Base-by-base conservation (phyloP, 2,329 filamentous ascomycete genomes). In the Fusarium guadeloupense region DNA sequence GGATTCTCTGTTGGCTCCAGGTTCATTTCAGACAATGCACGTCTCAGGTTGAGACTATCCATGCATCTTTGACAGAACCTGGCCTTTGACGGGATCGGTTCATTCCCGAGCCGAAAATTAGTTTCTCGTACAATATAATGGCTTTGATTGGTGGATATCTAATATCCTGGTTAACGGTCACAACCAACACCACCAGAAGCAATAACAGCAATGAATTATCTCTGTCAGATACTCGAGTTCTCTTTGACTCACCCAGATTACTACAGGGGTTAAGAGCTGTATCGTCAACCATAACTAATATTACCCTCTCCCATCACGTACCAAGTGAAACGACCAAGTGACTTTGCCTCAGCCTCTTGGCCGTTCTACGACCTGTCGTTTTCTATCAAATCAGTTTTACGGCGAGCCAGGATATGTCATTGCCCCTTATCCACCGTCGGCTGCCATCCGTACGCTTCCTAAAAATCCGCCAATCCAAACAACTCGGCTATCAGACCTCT, bases 401-500 rank as follows among this genome's bases (percentile, higher is more conserved):
- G n/a, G 25, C 33, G 31, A 54, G 25, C 49, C 26, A 44, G 53
- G 55, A 49, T 44, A 25, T 17, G 19, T 20, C 20, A 12, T 20
- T 26, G 5, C 20, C 44, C 54, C 54, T 54, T 55, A 33, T 23
- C 53, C 44, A 48, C 39, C 31, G 34, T 28, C 41, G 23, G 34
- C 23, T n/a, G 28, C 43, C 35, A 54, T 17, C 48, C 33, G n/a
- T 34, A 37, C 30, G 23, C 31, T 30, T 30, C 45, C 16, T 43
- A 44, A 59, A 57, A 58, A 14, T 34, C 63, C 65, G 41, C 60
- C 56, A 58, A 62, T 60, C 46, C 40, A 17, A 44, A 19, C 42
- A 38, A 23, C 26, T 30, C 33, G 39, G 38, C 48, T 47, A 31
- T 25, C 48, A 35, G 42, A 46, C 42, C 45, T 34, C 52, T 55